Evolutionary conservation across 2,329 filamentous ascomycete species (phyloP).

Genomic region (Diaporthe sp.): DNA sequence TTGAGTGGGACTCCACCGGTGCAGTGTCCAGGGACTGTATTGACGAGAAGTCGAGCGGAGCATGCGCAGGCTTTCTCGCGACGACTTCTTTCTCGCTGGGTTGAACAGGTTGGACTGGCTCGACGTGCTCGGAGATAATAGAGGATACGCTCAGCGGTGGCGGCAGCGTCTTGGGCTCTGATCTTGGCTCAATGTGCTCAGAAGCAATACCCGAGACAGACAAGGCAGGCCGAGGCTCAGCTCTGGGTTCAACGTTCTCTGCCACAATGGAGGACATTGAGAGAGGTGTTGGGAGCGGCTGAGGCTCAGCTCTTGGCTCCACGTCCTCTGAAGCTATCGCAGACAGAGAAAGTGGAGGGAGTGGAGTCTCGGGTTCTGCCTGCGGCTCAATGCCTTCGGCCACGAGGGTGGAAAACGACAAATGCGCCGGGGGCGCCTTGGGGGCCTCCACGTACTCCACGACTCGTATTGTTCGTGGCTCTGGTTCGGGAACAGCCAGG

Average conservation of each 20-base stretch:
- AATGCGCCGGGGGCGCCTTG: conserved; percentile 40
- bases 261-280: conserved; percentile 43
- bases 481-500: conserved; percentile 46
- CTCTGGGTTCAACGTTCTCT: conserved; percentile 46
- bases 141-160: conserved; percentile 50
- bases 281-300: conserved; percentile 34
- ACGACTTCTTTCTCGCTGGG: conserved; percentile 39
- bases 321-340: conserved; percentile 45
- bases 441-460: conserved; percentile 42
- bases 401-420: conserved; percentile 52
- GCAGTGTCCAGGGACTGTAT: conserved; percentile 60
- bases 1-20: conserved; percentile 55
- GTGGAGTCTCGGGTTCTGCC: conserved; percentile 47
- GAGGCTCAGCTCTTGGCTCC: conserved; percentile 44
- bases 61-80: conserved; percentile 37
- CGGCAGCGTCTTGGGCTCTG: conserved; percentile 39
- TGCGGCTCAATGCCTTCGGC: conserved; percentile 55
- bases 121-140: conserved; percentile 50
- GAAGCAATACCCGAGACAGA: conserved; percentile 50
- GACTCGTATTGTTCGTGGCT: conserved; percentile 39
- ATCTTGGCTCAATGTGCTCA: conserved; percentile 50
- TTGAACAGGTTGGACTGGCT: conserved; percentile 50
- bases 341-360: conserved; percentile 42
- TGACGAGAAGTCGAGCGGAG: conserved; percentile 54
- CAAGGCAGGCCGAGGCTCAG: conserved; percentile 49